A percentile compares a stretch with the other conserved stretches of the same genome.
Conservation (phyloP, 2,329 filamentous ascomycete species). For the Venturia oleaginea region DNA sequence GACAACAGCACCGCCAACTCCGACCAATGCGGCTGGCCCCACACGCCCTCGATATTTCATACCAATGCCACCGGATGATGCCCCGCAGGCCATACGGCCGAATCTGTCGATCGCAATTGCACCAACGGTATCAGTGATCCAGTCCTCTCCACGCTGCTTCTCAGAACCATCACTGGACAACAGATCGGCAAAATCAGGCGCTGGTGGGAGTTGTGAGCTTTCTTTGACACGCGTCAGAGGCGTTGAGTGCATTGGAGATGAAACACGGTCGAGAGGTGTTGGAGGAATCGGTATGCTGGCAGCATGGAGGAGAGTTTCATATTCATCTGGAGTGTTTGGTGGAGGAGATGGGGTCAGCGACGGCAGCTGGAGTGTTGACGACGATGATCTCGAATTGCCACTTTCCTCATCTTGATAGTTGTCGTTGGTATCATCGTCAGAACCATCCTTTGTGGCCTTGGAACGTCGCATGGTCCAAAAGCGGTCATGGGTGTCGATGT, state of each 20-base stretch:
- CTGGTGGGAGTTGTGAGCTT: conserved; percentile 15
- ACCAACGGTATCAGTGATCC: conserved; percentile 88
- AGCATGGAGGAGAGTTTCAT: not conserved
- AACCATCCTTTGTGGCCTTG: not conserved
- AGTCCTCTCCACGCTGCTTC: conserved; percentile 33
- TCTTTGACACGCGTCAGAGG: conserved; percentile 18
- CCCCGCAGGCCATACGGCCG: conserved; percentile 86
- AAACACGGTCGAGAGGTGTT: conserved; percentile 14
- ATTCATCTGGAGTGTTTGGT: not conserved
- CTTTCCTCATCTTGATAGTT: conserved; percentile 6
- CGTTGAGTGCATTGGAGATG: conserved; percentile 15
- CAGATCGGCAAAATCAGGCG: not conserved
- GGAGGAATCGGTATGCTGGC: conserved; percentile 11
- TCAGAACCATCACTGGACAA: not conserved
- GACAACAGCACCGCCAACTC: conserved; percentile 84
- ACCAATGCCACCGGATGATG: conserved; percentile 93
- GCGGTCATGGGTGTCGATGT: not conserved
- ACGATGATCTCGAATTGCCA: conserved; percentile 23
- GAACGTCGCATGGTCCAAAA: conserved; percentile 3
- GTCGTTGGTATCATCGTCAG: conserved; percentile 1
- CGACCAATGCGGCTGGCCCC: conserved; percentile 86
- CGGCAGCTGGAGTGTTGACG: conserved; percentile 20
- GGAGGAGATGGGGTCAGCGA: conserved; percentile 20
- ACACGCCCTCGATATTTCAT: conserved; percentile 94
- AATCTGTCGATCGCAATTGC: conserved; percentile 83